Evolutionary conservation across 2,329 filamentous ascomycete species (phyloP), one percentile per base, ranked within the genome.

Genomic region (Aspergillus sclerotialis): DNA sequence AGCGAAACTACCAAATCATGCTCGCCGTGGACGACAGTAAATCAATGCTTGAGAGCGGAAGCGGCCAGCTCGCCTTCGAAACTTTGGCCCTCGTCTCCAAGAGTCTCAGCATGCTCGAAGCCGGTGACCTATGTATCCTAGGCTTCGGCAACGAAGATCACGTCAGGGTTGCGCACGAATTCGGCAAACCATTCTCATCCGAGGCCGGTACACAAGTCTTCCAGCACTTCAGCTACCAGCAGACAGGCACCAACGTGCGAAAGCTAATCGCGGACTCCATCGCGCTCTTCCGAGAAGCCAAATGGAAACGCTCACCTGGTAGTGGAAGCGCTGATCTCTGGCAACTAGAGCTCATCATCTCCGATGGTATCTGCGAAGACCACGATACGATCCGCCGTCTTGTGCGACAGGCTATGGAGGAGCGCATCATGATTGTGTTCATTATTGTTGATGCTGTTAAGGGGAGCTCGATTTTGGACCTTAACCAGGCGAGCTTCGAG

Each of bases 371-470:
- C 15, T 95, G 89, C 46, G 87, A 93, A 33, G 82, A 89, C 30
- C 90, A 96, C 58, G 85, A 88, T 12, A 73, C 77, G 4, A 89
- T 98, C 47, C 76, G 84, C 11, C 72, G 86, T 4, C 72, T 96
- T 14, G 78, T 98, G 8, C 75, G 92, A 7, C 82, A 90, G 61
- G 90, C 92, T 1, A 80, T 88, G 53, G 89, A 95, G 60, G 86
- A 95, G 64, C 75, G 88, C 11, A 93, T 99, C 56, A 95, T 98
- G 86, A 80, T 96, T 43, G 90, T 98, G 5, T 99, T 98, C 60
- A 86, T 98, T 50, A 84, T 99, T 52, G 87, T 98, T 55, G 92
- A 98, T 67, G 71, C 77, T 28, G 54, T 69, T 14, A 63, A 64
- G 38, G 61, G 61, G 15, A 68, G 58, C 40, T 68, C 65, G 1